Evolutionary conservation across 768 basidiomycete species (phyloP).

Genomic region (Amanita thiersii): DNA sequence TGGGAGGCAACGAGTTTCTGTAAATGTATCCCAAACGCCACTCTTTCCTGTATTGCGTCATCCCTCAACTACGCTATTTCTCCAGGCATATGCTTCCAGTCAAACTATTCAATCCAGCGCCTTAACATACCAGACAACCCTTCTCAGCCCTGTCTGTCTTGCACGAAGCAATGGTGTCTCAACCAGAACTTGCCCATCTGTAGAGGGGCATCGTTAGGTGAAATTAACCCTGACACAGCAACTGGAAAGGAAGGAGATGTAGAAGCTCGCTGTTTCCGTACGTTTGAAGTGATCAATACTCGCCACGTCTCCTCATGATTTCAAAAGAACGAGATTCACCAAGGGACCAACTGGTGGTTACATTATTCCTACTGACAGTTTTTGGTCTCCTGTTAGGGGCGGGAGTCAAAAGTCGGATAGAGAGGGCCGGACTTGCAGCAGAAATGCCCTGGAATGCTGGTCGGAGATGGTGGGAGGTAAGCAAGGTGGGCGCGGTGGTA

Average conservation of each 20-base stretch:
- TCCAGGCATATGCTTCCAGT: slow-evolving; percentile 83
- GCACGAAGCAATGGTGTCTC: slow-evolving; percentile 93
- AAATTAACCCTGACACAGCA: slow-evolving; percentile 85
- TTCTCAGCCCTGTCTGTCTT: slow-evolving; percentile 84
- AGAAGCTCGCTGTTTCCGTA: slow-evolving; percentile 93
- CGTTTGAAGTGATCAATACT: slow-evolving; percentile 23
- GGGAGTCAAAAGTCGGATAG: slow-evolving; percentile 76
- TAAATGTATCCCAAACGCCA: slow-evolving; percentile 63
- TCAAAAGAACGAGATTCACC: slow-evolving; percentile 97
- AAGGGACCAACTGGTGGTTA: slow-evolving; percentile 90
- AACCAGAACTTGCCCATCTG: slow-evolving; percentile 87
- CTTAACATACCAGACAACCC: slow-evolving; percentile 78
- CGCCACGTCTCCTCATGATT: background rate
- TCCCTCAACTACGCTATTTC: slow-evolving; percentile 8
- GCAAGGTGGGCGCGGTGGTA: slow-evolving; percentile 19
- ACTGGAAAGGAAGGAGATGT: slow-evolving; percentile 95
- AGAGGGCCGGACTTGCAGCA: slow-evolving; percentile 65
- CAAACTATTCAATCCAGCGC: slow-evolving; percentile 81
- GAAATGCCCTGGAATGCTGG: slow-evolving; percentile 56
- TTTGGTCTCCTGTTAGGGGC: slow-evolving; percentile 81
- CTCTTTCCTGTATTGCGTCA: background rate
- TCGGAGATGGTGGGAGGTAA: slow-evolving; percentile 80
- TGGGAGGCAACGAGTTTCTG: slow-evolving; percentile 91
- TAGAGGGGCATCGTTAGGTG: slow-evolving; percentile 71
- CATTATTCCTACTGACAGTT: slow-evolving; percentile 81